Evolutionary conservation across 495 filamentous ascomycete species (phyloP), one percentile per base, ranked within the genome.

Genomic region (Aspergillus panamensis): DNA sequence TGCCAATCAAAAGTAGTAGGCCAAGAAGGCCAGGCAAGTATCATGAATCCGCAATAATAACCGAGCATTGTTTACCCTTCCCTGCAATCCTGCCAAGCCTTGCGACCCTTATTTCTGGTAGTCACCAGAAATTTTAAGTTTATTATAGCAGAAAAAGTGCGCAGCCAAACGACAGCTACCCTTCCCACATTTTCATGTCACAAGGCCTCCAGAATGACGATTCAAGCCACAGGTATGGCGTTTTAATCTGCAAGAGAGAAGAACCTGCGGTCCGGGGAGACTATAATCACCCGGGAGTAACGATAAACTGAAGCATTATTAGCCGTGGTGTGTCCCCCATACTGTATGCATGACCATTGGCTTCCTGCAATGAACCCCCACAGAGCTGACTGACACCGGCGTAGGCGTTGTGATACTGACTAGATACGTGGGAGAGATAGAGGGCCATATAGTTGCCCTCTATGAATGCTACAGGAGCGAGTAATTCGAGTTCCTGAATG

Each of bases 211-310:
- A 19, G 20, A 3, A 55, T 47, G 53, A 16, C 53, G 53, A 55
- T 32, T 55, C 14, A 55, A 44, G 53, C 53, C 53, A 55, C 53
- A 32, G 29, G 13, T 25, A 55, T 55, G 53, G 40, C 53, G 53
- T 55, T 45, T 33, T 40, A 31, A 20, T n/a, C 29, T 30, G n/a
- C n/a, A 31, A 47, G n/a, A 14, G 4, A 29, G 1, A 50, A 9
- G 49, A 52, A 19, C 29, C 16, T 52, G 6, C 5, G 33, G 5
- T 37, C 49, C 20, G 16, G 31, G 13, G 33, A 21, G n/a, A n/a
- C 42, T 20, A 44, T 32, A 20, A 8, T 8, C 12, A 33, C n/a
- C 13, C 2, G 20, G 30, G 12, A 19, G 53, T 19, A 55, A 45
- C 4, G 3, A 6, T 45, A 29, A 19, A 17, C 53, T 14, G 29